Conservation (phyloP, 306 rosid genomes). For the Cajanus cajan region DNA sequence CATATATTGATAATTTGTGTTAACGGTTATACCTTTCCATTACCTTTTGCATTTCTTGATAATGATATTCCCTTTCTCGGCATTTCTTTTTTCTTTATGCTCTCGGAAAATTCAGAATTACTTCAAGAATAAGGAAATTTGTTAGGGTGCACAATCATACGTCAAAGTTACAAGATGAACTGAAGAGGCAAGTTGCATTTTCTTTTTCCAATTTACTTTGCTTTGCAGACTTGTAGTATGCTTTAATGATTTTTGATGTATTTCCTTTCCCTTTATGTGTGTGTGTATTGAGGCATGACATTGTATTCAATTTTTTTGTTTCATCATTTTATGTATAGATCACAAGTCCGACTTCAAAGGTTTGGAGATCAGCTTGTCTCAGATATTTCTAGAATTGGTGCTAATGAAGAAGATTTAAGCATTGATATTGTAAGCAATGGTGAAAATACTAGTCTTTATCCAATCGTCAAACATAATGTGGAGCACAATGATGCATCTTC, state of each 20-base stretch:
- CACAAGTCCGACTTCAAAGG: slow-evolving; percentile 73
- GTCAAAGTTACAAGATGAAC: slow-evolving; percentile 71
- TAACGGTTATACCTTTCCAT: neutral
- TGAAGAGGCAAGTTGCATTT: slow-evolving; percentile 57
- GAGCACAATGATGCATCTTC: slow-evolving; percentile 56
- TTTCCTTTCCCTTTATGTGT: slow-evolving; percentile 18
- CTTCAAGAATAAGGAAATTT: slow-evolving; percentile 77
- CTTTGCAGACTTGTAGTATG: neutral
- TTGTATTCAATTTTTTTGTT: slow-evolving; percentile 28
- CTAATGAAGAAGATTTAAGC: slow-evolving; percentile 77
- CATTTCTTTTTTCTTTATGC: slow-evolving; percentile 17
- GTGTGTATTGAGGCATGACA: neutral
- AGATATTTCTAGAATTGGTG: slow-evolving; percentile 57
- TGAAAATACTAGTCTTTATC: slow-evolving; percentile 55
- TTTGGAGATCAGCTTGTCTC: slow-evolving; percentile 79
- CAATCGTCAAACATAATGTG: slow-evolving; percentile 41
- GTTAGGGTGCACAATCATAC: slow-evolving; percentile 57
- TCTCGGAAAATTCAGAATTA: slow-evolving; percentile 56
- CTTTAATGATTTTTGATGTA: slow-evolving; percentile 7
- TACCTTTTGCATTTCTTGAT: slow-evolving; percentile 18
- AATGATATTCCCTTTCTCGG: slow-evolving; percentile 26
- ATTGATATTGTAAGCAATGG: slow-evolving; percentile 79
- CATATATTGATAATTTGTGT: slow-evolving; percentile 20
- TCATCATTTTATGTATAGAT: slow-evolving; percentile 43
- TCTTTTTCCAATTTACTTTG: neutral